Conservation (phyloP, 2,329 filamentous ascomycete species). For the Alternaria sp. region DNA sequence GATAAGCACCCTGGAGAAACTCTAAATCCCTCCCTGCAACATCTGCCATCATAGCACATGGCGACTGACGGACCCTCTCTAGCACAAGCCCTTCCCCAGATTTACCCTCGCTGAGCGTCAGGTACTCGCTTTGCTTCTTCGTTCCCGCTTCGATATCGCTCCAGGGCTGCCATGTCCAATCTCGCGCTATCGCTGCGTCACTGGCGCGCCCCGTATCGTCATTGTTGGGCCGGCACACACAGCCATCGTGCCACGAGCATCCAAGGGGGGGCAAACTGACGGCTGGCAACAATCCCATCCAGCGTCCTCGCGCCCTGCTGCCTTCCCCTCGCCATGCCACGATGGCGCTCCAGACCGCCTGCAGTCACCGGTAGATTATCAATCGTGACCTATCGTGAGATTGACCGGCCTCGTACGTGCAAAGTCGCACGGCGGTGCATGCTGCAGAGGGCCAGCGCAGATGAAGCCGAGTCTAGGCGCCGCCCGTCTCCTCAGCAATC, state of each 20-base stretch:
- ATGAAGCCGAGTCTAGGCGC: slow-evolving; percentile 31
- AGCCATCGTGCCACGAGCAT: neutral
- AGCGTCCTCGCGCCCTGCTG: neutral
- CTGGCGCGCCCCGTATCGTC: neutral
- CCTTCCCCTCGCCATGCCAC: neutral
- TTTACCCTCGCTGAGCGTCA: slow-evolving; percentile 18
- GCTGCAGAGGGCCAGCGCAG: slow-evolving; percentile 18
- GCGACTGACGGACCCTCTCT: slow-evolving; percentile 4
- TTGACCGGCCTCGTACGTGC: slow-evolving; percentile 16
- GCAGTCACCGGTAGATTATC: slow-evolving; percentile 14
- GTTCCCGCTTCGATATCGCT: slow-evolving; percentile 21
- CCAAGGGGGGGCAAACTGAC: neutral
- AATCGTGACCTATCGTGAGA: slow-evolving; percentile 18
- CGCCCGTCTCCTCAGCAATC: slow-evolving; percentile 24
- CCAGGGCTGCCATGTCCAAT: neutral
- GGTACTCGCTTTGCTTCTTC: slow-evolving; percentile 30
- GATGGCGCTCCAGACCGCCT: slow-evolving; percentile 6
- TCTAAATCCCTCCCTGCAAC: slow-evolving; percentile 8
- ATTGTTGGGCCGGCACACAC: slow-evolving; percentile 4
- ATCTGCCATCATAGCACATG: slow-evolving; percentile 11
- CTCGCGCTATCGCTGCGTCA: slow-evolving; percentile 7
- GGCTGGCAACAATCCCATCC: neutral
- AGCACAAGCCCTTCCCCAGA: slow-evolving; percentile 36
- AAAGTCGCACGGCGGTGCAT: slow-evolving; percentile 14
- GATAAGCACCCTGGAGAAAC: slow-evolving; percentile 22